Base-by-base conservation (phyloP, 148 eudicot species). In the Heliosperma pusillum region DNA sequence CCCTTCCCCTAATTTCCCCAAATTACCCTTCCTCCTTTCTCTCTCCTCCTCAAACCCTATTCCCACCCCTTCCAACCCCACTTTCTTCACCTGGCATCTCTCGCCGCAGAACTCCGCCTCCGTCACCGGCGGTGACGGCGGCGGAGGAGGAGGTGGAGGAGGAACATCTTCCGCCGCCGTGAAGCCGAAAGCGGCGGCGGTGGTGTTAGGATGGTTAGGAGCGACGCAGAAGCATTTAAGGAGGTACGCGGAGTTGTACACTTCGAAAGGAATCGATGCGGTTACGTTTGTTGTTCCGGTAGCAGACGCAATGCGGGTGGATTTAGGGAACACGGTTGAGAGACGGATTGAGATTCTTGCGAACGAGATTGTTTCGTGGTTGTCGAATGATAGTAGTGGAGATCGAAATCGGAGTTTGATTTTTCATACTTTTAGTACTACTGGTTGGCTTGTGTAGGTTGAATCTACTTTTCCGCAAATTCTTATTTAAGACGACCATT, bases 391-490 rank as follows among this genome's bases (percentile, higher is more conserved):
- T 68, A 36, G 3, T 36, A 3, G 42, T 1, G 77, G 74, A 61
- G 89, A 85, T 26, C 73, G 82, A 7, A 82, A 85, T 22, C 81
- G 95, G 75, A 55, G 80, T 26, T 84, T 96, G 87, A 50, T 96
- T 25, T 90, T 96, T 69, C 99, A 96, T n/a, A 90, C 97, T 15
- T 96, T 90, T 71, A 96, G 99, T 75, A 92, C 88, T 29, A 92
- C 99, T 12, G 99, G 99, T 71, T 96, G 99, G 99, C 94, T 96
- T 85, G 97, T 86, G 97, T 96, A 88, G 91, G 91, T 88, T 86
- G 72, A 77, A n/a, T 58, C 57, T 22, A 13, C 63, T 25, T 72
- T 27, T n/a, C n/a, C 45, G 9, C 45, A 42, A 42, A 42, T 42
- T 42, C 45, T 42, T 42, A 10, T 42, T 42, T 42, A 10, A 7